These are phyloP conservation scores for Volvariella volvacea DNA, from an alignment of 1,284 basidiomycete species.

Conservation along the genomic window DNA sequence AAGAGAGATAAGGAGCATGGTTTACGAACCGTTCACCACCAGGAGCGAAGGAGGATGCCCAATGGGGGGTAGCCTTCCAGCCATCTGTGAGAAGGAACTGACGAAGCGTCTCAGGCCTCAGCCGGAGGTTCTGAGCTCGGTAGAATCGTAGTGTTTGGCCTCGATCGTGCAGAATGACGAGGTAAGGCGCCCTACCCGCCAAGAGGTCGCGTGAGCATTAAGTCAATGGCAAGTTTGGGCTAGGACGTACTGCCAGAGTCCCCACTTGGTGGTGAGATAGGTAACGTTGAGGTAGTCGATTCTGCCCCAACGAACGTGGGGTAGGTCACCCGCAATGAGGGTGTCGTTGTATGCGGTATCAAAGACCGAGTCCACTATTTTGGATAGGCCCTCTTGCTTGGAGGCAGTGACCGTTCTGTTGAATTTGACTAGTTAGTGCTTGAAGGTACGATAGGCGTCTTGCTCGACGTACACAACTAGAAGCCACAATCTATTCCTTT, in stretches of 20 bases:
- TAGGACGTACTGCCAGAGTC: conserved; percentile 73
- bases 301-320: conserved; percentile 67
- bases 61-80: conserved; percentile 53
- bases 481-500: conserved; percentile 57
- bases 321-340: conserved; percentile 52
- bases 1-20: background rate
- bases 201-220: background rate
- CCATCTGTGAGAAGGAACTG: conserved; percentile 55
- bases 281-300: conserved; percentile 81
- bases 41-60: conserved; percentile 58
- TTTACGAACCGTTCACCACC: conserved; percentile 60
- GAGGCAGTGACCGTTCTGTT: conserved; percentile 56
- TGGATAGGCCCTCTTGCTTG: conserved; percentile 56
- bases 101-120: conserved; percentile 51
- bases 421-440: conserved; percentile 6
- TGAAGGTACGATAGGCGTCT: background rate
- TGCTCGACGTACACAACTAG: conserved; percentile 53
- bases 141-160: conserved; percentile 73
- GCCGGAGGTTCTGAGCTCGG: conserved; percentile 50
- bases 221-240: background rate
- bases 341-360: conserved; percentile 65
- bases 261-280: conserved; percentile 72
- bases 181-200: conserved; percentile 60
- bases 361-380: conserved; percentile 61
- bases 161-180: conserved; percentile 60